These are phyloP conservation scores for Claviceps sp. DNA, from an alignment of 2,329 filamentous ascomycete genomes.

Conservation along the genomic window DNA sequence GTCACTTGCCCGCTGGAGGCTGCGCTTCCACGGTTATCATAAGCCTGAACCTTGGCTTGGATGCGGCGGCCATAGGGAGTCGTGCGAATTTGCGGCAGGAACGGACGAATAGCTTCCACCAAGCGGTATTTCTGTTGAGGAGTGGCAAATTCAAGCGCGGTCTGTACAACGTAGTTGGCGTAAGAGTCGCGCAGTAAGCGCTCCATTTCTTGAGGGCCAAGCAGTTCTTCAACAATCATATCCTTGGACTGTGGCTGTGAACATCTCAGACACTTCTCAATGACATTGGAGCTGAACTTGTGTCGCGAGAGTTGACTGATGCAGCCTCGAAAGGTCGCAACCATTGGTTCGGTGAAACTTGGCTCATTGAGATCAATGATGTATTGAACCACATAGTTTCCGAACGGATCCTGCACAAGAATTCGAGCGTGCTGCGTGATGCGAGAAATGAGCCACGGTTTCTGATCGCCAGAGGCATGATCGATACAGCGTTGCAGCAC, in stretches of 20 bases:
- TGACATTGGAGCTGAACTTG: slow-evolving; percentile 98
- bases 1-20: slow-evolving; percentile 36
- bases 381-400: slow-evolving; percentile 98
- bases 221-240: slow-evolving; percentile 74
- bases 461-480: slow-evolving; percentile 82
- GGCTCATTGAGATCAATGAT: slow-evolving; percentile 89
- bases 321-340: slow-evolving; percentile 62
- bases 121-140: slow-evolving; percentile 58
- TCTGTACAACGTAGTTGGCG: slow-evolving; percentile 97
- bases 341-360: slow-evolving; percentile 78
- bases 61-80: slow-evolving; percentile 93
- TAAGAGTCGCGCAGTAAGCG: slow-evolving; percentile 82
- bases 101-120: slow-evolving; percentile 73
- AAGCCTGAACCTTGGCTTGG: slow-evolving; percentile 66
- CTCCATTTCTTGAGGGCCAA: slow-evolving; percentile 62
- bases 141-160: slow-evolving; percentile 76
- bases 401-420: slow-evolving; percentile 91
- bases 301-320: slow-evolving; percentile 70
- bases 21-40: slow-evolving; percentile 34
- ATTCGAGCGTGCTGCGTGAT: slow-evolving; percentile 83
- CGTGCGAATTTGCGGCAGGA: slow-evolving; percentile 71
- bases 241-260: slow-evolving; percentile 62
- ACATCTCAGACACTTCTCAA: slow-evolving; percentile 90
- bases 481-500: slow-evolving; percentile 97
- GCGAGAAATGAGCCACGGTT: slow-evolving; percentile 68